A percentile compares a stretch with the other conserved stretches of the same genome.
Conservation (phyloP, 2,329 filamentous ascomycete genomes). For the Colletotrichum cordylinicola region DNA sequence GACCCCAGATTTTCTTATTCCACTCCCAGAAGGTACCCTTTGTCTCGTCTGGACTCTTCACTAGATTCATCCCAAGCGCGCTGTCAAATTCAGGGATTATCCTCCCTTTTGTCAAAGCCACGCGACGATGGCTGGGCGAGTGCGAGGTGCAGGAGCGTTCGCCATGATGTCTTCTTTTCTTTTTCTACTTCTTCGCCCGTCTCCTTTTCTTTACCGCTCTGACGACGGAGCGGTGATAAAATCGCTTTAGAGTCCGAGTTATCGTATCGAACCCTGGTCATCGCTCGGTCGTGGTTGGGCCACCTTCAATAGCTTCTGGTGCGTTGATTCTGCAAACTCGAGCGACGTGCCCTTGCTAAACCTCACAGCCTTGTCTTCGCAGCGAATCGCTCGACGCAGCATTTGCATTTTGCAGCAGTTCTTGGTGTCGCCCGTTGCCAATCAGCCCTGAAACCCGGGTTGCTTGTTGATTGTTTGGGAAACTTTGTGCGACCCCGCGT, state of each 20-base stretch:
- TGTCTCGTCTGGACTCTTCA: conserved; percentile 18
- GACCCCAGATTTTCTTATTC: conserved; percentile 12
- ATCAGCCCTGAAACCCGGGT: background rate
- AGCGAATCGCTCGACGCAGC: background rate
- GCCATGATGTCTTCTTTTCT: conserved; percentile 9
- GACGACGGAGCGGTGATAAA: background rate
- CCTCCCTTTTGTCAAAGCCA: conserved; percentile 17
- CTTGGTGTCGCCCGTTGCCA: background rate
- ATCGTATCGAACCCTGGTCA: conserved; percentile 6
- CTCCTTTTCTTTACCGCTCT: conserved; percentile 6
- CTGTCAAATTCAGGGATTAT: conserved; percentile 6
- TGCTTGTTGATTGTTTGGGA: background rate
- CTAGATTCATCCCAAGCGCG: background rate
- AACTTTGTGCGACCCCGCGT: background rate
- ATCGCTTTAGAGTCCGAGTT: background rate
- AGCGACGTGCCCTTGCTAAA: background rate
- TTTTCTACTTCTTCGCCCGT: background rate
- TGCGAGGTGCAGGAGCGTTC: conserved; percentile 13
- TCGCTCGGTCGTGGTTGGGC: conserved; percentile 1
- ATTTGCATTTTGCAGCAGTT: background rate
- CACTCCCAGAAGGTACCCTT: background rate
- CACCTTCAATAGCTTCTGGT: background rate
- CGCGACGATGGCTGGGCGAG: conserved; percentile 14
- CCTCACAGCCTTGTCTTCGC: background rate
- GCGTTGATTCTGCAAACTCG: background rate